Evolutionary conservation across 192 early-diverging fungal species (phyloP).

Genomic region (Umbelopsis isabellina): DNA sequence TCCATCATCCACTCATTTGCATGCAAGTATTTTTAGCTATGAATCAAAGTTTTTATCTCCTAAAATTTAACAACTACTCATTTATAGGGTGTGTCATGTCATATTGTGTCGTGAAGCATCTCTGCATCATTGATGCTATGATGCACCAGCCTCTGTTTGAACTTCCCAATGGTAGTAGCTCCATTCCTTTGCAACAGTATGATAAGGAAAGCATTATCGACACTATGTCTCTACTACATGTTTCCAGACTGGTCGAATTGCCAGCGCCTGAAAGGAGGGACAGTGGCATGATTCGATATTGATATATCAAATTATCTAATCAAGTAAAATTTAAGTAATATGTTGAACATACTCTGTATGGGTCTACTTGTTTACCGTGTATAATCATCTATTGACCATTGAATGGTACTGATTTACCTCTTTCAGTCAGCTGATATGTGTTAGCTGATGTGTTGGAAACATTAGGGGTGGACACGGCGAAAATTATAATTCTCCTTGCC

Average conservation of each 20-base stretch:
- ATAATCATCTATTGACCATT: too few species aligned
- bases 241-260: conserved; percentile 3
- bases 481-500: too few species aligned
- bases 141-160: neutral
- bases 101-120: neutral
- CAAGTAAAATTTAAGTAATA: too few species aligned
- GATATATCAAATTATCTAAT: neutral
- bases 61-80: neutral
- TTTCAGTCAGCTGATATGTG: too few species aligned
- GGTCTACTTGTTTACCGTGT: too few species aligned
- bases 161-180: neutral
- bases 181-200: neutral
- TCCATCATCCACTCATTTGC: conserved; percentile 1
- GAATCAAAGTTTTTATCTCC: too few species aligned
- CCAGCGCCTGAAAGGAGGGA: conserved; percentile 11
- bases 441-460: too few species aligned
- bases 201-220: neutral
- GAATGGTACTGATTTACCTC: too few species aligned
- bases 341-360: too few species aligned
- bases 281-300: conserved; percentile 20
- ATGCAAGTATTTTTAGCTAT: neutral
- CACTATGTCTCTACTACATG: neutral
- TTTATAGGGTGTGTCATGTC: conserved; percentile 1
- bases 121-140: neutral
- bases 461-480: too few species aligned